These are phyloP conservation scores for Bipolaris zeicola DNA, from an alignment of 2,329 filamentous ascomycete species.

Conservation along the genomic window DNA sequence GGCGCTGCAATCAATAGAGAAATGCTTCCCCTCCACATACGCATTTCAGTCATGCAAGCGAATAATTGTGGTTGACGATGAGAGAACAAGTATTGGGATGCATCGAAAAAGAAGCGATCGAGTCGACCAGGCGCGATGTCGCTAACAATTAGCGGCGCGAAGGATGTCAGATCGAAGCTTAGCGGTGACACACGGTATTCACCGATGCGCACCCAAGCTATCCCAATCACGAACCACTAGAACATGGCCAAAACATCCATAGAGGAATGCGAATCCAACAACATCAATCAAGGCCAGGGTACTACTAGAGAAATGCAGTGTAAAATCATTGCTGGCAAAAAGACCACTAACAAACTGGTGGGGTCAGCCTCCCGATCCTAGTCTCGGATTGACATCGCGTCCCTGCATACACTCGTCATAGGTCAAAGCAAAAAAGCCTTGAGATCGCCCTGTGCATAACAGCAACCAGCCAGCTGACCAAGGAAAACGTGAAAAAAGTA, in stretches of 20 bases:
- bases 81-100: neutral
- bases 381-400: slow-evolving; percentile 18
- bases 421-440: slow-evolving; percentile 2
- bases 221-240: neutral
- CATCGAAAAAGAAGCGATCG: slow-evolving; percentile 11
- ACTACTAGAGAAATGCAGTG: neutral
- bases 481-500: slow-evolving; percentile 9
- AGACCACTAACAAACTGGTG: slow-evolving; percentile 12
- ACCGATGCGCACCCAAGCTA: neutral
- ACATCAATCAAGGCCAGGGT: neutral
- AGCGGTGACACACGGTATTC: slow-evolving; percentile 1
- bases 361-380: slow-evolving; percentile 13
- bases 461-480: slow-evolving; percentile 22
- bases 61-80: neutral
- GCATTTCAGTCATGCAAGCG: neutral
- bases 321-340: neutral
- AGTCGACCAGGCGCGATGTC: slow-evolving; percentile 11
- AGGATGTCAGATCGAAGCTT: slow-evolving; percentile 13
- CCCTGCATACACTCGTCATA: slow-evolving; percentile 28
- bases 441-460: slow-evolving; percentile 2
- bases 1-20: neutral
- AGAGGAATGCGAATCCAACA: neutral
- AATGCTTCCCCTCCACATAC: neutral
- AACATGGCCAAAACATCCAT: neutral
- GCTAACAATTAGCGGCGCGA: slow-evolving; percentile 10